These are phyloP conservation scores for Haplosporangium sp. DNA, from an alignment of 371 early-diverging fungal species.

Conservation along the genomic window DNA sequence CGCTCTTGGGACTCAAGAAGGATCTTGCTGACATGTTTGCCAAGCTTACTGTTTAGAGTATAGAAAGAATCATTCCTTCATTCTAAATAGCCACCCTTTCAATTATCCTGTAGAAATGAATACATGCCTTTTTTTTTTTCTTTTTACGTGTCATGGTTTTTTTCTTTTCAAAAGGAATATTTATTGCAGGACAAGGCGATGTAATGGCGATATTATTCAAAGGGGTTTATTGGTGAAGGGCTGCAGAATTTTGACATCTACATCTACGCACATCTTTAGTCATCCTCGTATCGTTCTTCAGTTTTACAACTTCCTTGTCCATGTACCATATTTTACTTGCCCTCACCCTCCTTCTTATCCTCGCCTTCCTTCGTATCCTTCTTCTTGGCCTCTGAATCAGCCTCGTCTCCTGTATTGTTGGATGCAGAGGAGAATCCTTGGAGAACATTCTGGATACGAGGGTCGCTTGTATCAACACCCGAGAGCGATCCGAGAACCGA, in stretches of 20 bases:
- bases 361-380: constrained; percentile 37
- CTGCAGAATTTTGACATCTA: no score
- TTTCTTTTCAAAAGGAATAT: not conserved
- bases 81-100: not conserved
- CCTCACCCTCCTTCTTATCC: constrained; percentile 27
- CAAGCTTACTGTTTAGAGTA: constrained; percentile 35
- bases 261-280: no score
- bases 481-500: constrained; percentile 84
- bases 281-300: no score
- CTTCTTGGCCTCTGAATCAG: constrained; percentile 54
- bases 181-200: no score
- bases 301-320: not conserved
- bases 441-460: constrained; percentile 80
- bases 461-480: constrained; percentile 92
- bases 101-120: not conserved
- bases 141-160: not conserved
- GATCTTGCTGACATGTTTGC: constrained; percentile 52
- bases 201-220: no score
- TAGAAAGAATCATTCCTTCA: not conserved
- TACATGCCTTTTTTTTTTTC: not conserved
- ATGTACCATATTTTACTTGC: constrained; percentile 15
- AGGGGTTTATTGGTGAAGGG: no score
- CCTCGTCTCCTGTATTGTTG: constrained; percentile 57
- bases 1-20: constrained; percentile 59
- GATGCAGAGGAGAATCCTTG: constrained; percentile 64